Percentiles rank a stretch among this genome's conserved stretches.
phyloP scores from a whole-genome alignment of 768 basidiomycete species.

The Hypsizygus marmoreus region DNA sequence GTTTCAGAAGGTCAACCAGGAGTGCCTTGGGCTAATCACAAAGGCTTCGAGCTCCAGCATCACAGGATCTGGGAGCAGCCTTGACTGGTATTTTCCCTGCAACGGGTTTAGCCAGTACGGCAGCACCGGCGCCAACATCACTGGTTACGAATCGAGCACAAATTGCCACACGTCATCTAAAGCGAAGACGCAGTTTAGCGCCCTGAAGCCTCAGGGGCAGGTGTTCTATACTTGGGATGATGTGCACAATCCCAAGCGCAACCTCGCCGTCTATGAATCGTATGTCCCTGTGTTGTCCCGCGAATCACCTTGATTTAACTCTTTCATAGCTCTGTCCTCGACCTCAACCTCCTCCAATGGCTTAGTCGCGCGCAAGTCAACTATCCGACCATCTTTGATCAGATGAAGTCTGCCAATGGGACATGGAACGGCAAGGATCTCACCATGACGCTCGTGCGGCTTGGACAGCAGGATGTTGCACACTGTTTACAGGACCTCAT shows the following conservation, averaged over 20 bases:
- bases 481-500: conserved; percentile 85
- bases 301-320: background rate
- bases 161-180: conserved; percentile 71
- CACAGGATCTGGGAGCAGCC: conserved; percentile 51
- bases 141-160: conserved; percentile 61
- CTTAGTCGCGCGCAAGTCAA: conserved; percentile 77
- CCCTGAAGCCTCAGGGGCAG: conserved; percentile 66
- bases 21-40: conserved; percentile 78
- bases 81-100: conserved; percentile 99
- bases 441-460: conserved; percentile 81
- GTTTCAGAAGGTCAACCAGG: conserved; percentile 89
- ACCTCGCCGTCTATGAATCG: conserved; percentile 94
- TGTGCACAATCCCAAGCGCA: conserved; percentile 64
- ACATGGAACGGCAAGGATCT: conserved; percentile 84
- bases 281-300: conserved; percentile 41
- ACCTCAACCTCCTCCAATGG: conserved; percentile 84
- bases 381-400: conserved; percentile 83
- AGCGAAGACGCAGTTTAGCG: conserved; percentile 55
- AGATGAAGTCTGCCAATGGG: conserved; percentile 66
- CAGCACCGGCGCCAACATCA: conserved; percentile 60
- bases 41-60: conserved; percentile 73
- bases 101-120: conserved; percentile 83
- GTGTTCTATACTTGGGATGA: conserved; percentile 96
- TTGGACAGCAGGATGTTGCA: conserved; percentile 65
- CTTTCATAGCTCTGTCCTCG: conserved; percentile 73